Evolutionary conservation across 1,284 basidiomycete species (phyloP).

Genomic region (Microbotryum intermedium): DNA sequence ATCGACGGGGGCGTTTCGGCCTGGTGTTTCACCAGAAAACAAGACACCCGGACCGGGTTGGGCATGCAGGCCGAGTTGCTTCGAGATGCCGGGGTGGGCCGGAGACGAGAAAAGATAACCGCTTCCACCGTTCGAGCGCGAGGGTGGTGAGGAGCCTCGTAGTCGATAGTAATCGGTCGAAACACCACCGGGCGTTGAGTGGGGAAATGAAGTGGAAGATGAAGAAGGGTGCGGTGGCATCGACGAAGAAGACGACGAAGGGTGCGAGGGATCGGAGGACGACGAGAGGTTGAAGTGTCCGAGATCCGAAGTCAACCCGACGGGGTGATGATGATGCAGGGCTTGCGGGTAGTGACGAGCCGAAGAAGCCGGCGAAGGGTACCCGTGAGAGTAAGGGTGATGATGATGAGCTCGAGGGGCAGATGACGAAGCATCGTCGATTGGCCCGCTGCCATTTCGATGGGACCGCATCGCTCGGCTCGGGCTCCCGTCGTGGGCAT

Average conservation of each 20-base stretch:
- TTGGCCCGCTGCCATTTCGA: too few species aligned
- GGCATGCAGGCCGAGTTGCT: conserved; percentile 19
- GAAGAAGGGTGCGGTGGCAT: conserved; percentile 10
- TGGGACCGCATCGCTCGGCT: too few species aligned
- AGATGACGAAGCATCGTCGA: too few species aligned
- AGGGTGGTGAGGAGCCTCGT: background rate
- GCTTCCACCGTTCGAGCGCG: background rate
- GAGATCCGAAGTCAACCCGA: conserved; percentile 19
- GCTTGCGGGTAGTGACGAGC: background rate
- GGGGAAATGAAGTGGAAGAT: background rate
- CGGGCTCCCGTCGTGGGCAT: too few species aligned
- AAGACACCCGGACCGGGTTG: conserved; percentile 26
- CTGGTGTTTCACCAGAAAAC: background rate
- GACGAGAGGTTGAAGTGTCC: conserved; percentile 14
- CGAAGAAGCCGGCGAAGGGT: background rate
- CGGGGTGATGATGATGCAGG: conserved; percentile 18
- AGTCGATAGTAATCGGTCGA: too few species aligned
- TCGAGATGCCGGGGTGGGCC: conserved; percentile 21
- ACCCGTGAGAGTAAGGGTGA: background rate
- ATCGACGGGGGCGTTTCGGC: background rate
- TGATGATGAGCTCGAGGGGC: conserved; percentile 1
- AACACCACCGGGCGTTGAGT: background rate
- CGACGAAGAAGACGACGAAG: conserved; percentile 10
- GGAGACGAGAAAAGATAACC: conserved; percentile 23
- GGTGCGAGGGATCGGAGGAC: conserved; percentile 7